Base-by-base conservation (phyloP, 2,329 filamentous ascomycete genomes). In the Colletotrichum liriopes region DNA sequence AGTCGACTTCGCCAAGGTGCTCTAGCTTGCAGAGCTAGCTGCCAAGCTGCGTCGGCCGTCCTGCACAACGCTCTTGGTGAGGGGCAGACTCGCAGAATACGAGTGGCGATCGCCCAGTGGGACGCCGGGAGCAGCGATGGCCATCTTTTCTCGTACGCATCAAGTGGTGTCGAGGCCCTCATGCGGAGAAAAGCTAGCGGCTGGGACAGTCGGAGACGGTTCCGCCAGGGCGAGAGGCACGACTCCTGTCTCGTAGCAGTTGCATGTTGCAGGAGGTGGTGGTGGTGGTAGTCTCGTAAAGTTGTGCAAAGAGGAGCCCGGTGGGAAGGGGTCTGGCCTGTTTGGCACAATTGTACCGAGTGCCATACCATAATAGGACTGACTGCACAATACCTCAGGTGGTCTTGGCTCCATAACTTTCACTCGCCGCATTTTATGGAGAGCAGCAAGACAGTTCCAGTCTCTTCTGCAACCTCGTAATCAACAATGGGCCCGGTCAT, bases 391-490 rank as follows among this genome's bases (percentile, higher is more conserved):
- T 41, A 67, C 51, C n/a, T 49, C 12, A 11, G 39, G 23, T 60
- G 56, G 45, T 37, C 52, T 65, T 52, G 52, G 67, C 43, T 55
- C 54, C 67, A 43, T 32, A 56, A 59, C 45, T 37, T 29, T 55
- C 56, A 43, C 52, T 35, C 54, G 58, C 37, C 52, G 65, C 29
- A 56, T 58, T 63, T 68, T 71, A 72, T 64, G 69, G 69, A 72
- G 59, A 72, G 65, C 58, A 23, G 37, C 23, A 37, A 64, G 26
- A 59, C 58, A 45, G 45, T 55, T 64, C 65, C 60, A 49, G 65
- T 72, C 59, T 39, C 26, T 60, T 72, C 47, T 69, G 65, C 58
- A 69, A 72, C 70, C 70, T 72, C 70, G 70, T 72, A 70, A 72
- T 69, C 70, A 59, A 69, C 59, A 69, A 72, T 51, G 70, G 45